These are phyloP conservation scores for Laburnicola sp. DNA, from an alignment of 2,329 filamentous ascomycete species.

Conservation along the genomic window DNA sequence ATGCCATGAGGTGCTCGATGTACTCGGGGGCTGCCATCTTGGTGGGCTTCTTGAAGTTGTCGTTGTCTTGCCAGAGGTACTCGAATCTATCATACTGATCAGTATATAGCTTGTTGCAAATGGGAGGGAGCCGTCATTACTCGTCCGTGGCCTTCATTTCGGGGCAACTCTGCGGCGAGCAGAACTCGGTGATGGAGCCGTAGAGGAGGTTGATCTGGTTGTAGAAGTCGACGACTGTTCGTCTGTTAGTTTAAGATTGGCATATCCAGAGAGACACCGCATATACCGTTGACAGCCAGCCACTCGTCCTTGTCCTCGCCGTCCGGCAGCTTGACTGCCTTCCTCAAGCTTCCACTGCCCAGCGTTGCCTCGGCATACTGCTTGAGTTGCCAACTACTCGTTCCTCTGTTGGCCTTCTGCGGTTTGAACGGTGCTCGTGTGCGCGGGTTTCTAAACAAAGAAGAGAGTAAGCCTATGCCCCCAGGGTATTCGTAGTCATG, in stretches of 20 bases:
- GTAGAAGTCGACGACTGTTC: slow-evolving; percentile 97
- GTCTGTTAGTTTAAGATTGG: slow-evolving; percentile 14
- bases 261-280: neutral
- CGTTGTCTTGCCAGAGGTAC: slow-evolving; percentile 97
- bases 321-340: slow-evolving; percentile 95
- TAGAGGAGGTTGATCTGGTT: slow-evolving; percentile 99
- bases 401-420: slow-evolving; percentile 80
- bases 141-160: slow-evolving; percentile 99
- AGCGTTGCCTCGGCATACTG: slow-evolving; percentile 98
- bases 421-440: slow-evolving; percentile 91
- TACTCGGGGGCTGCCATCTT: slow-evolving; percentile 98
- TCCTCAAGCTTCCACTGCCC: slow-evolving; percentile 89
- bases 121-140: slow-evolving; percentile 51
- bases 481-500: slow-evolving; percentile 24
- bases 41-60: slow-evolving; percentile 91
- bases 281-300: slow-evolving; percentile 91
- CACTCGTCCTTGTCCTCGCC: slow-evolving; percentile 98
- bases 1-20: slow-evolving; percentile 96
- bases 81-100: slow-evolving; percentile 68
- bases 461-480: slow-evolving; percentile 41
- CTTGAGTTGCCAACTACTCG: slow-evolving; percentile 87
- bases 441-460: slow-evolving; percentile 72
- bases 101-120: neutral
- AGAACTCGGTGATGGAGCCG: slow-evolving; percentile 98
- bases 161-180: slow-evolving; percentile 92